Conservation (phyloP, 2,329 filamentous ascomycete genomes). For the Acarospora socialis region DNA sequence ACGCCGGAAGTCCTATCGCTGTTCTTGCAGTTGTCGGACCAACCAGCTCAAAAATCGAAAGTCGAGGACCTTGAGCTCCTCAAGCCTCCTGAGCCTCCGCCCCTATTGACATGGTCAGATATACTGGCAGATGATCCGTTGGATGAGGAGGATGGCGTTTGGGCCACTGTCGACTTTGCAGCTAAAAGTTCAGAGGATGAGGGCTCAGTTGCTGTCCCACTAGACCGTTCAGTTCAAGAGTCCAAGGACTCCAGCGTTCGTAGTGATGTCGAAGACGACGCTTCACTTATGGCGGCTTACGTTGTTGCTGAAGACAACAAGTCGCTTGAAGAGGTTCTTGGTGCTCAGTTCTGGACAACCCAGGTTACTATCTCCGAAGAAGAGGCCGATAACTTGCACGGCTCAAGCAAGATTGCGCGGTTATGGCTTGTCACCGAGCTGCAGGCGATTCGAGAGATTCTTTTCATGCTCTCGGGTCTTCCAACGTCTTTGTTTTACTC, state of each 20-base stretch:
- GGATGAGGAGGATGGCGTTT: constrained; percentile 50
- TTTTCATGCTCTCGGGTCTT: constrained; percentile 76
- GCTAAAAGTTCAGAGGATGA: constrained; percentile 27
- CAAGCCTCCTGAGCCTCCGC: constrained; percentile 31
- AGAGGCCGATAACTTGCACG: constrained; percentile 13
- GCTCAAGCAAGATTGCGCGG: too few relatives aligned
- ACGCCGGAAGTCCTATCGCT: constrained; percentile 68
- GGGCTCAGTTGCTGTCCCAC: constrained; percentile 17
- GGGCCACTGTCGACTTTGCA: constrained; percentile 46
- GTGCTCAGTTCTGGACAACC: constrained; percentile 35
- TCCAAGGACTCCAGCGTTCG: constrained; percentile 10
- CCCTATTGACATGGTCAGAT: constrained; percentile 59
- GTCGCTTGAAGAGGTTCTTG: constrained; percentile 26
- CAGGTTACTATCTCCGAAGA: constrained; percentile 8
- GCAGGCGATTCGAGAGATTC: constrained; percentile 57
- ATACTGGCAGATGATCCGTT: constrained; percentile 65
- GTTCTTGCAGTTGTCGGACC: constrained; percentile 66
- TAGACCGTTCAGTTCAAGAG: not conserved
- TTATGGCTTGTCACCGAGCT: constrained; percentile 68
- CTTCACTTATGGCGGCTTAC: constrained; percentile 21
- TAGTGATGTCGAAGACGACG: constrained; percentile 21
- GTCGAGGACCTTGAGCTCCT: constrained; percentile 48
- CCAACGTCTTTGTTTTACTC: constrained; percentile 55
- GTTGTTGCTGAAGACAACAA: constrained; percentile 21
- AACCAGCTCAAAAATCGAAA: constrained; percentile 56